Evolutionary conservation across 805 yeast species (phyloP).

Genomic region (Candida dendrica): DNA sequence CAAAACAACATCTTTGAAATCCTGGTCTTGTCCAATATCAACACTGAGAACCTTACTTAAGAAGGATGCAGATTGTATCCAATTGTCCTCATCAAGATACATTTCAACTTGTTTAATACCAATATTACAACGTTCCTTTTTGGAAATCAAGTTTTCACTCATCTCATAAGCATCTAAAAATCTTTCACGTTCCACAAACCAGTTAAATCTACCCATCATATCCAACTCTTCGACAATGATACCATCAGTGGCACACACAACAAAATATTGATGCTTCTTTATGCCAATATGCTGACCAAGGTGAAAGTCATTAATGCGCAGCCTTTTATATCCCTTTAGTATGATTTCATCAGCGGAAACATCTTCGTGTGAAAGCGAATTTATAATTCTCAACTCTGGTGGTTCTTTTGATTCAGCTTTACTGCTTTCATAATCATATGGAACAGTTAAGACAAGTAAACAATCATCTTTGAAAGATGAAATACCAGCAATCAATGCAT

Average conservation of each 20-base stretch:
- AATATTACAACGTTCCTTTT: slow-evolving; percentile 42
- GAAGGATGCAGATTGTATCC: slow-evolving; percentile 51
- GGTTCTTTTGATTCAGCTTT: slow-evolving; percentile 26
- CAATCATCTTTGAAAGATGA: slow-evolving; percentile 69
- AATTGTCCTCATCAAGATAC: slow-evolving; percentile 35
- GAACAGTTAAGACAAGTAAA: slow-evolving; percentile 51
- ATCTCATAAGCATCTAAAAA: slow-evolving; percentile 75
- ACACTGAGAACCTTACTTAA: slow-evolving; percentile 33
- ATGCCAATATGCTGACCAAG: slow-evolving; percentile 45
- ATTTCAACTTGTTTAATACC: slow-evolving; percentile 49
- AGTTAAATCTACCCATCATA: slow-evolving; percentile 59
- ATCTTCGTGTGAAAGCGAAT: slow-evolving; percentile 61
- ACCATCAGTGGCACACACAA: slow-evolving; percentile 78
- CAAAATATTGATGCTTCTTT: slow-evolving; percentile 40
- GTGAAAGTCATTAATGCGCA: slow-evolving; percentile 78
- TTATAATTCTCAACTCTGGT: slow-evolving; percentile 73
- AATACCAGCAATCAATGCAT: slow-evolving; percentile 65
- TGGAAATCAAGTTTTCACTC: slow-evolving; percentile 48
- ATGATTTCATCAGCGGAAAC: slow-evolving; percentile 74
- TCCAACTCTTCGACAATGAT: slow-evolving; percentile 69
- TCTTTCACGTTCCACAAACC: slow-evolving; percentile 54
- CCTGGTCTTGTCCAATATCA: slow-evolving; percentile 13
- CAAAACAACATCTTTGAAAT: slow-evolving; percentile 16
- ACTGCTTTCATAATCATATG: slow-evolving; percentile 23
- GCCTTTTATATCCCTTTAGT: slow-evolving; percentile 43